Evolutionary conservation across 2,329 filamentous ascomycete genomes (phyloP).

Genomic region (Cryphonectria japonica): DNA sequence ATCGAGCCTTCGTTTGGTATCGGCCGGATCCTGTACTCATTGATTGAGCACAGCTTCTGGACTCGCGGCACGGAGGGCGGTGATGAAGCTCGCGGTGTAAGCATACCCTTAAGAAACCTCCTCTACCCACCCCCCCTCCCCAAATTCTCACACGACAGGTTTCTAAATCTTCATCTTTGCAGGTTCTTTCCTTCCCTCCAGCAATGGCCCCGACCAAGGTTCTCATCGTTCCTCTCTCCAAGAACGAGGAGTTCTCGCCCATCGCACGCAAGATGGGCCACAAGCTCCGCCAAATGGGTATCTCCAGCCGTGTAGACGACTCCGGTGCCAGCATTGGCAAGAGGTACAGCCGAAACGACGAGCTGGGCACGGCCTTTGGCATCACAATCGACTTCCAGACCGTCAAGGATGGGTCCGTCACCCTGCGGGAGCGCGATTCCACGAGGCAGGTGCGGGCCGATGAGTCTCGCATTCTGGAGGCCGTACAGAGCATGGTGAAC

Average conservation of each 20-base stretch:
- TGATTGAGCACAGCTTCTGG: conserved; percentile 97
- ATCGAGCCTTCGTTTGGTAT: conserved; percentile 99
- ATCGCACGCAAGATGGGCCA: conserved; percentile 72
- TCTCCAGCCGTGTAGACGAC: conserved; percentile 87
- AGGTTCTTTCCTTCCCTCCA: conserved; percentile 59
- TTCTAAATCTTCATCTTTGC: conserved; percentile 48
- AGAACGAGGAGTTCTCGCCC: conserved; percentile 80
- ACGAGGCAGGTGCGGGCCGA: conserved; percentile 88
- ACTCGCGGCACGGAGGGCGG: conserved; percentile 70
- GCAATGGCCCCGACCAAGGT: conserved; percentile 93
- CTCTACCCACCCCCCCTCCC: not conserved
- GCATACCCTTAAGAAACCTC: conserved; percentile 41
- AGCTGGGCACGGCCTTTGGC: conserved; percentile 91
- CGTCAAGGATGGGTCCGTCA: conserved; percentile 82
- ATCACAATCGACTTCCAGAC: conserved; percentile 97
- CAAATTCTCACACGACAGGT: not conserved
- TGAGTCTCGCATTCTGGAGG: conserved; percentile 77
- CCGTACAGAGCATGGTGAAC: conserved; percentile 61
- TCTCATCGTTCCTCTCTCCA: conserved; percentile 85
- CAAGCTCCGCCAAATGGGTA: conserved; percentile 73
- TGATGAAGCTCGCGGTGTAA: conserved; percentile 84
- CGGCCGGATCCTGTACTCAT: conserved; percentile 87
- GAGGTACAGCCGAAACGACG: conserved; percentile 92
- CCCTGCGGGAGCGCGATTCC: conserved; percentile 86
- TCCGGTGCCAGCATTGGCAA: conserved; percentile 92